Evolutionary conservation across 2,329 filamentous ascomycete species (phyloP), one percentile per base, ranked within the genome.

Genomic region (Arthrinium phaeospermum): DNA sequence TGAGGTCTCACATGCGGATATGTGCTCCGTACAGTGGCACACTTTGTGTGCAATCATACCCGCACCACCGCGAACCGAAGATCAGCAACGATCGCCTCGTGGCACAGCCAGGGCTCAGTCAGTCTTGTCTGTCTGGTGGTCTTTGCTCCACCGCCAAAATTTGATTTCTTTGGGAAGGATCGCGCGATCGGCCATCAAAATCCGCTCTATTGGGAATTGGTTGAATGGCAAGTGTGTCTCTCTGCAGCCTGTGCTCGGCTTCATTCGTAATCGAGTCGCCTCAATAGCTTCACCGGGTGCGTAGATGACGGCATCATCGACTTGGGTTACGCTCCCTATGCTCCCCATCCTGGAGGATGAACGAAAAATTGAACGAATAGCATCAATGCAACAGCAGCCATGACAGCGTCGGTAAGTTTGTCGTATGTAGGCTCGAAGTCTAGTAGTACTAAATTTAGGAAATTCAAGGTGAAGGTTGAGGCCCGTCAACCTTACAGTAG

Each of bases 1-100:
- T 41, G 57, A 37, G 16, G 57, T 64, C 34, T 24, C 57, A 64
- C 57, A 64, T 64, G 57, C 57, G 57, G 34, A 41, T 61, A n/a
- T n/a, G n/a, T n/a, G 3, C 22, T 8, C 10, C 27, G 27, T 30
- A 41, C 19, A 64, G 30, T 41, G 57, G 8, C 57, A 64, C 34
- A 41, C 10, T 64, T 41, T 64, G 30, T 47, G 57, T 57, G 13
- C 57, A 30, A 64, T 41, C 34, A n/a, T 14, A 41, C 30, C 57
- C 57, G 22, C 57, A 64, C 57, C 19, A 8, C 34, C n/a, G 2
- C 27, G 27, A 30, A 30, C 27, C 27, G 34, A 34, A 61, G 3
- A 61, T 61, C 53, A 34, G 53, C 14, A 30, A 34, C 53, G 53
- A 61, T 61, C 53, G 5, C 49, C 27, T 34, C 27, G 27, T 61